Base-by-base conservation (phyloP, 1,284 basidiomycete genomes). In the Fomitiporia mediterranea region DNA sequence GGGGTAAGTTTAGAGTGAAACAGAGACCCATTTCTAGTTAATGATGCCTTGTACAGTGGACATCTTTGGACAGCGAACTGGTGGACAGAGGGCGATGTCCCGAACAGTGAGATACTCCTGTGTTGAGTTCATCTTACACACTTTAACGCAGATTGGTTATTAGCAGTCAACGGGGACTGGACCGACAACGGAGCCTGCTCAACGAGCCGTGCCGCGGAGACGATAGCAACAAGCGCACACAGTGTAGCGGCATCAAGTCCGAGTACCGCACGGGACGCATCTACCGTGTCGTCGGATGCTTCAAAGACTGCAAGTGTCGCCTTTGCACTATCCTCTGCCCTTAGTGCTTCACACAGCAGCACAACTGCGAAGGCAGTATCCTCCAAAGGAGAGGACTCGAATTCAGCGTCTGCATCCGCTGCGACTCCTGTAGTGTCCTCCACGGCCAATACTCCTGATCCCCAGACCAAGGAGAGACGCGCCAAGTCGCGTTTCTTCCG, bases 61-160 rank as follows among this genome's bases (percentile, higher is more conserved):
- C 72, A 82, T 63, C 70, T 84, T 27, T 87, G 82, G 82, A 80
- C 76, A 7, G 81, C 82, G 2, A 76, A 80, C 63, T 84, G 80
- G 78, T 84, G 83, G 83, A 79, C 80, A 5, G 67, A 83, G 64
- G 75, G 71, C 27, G 79, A 82, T 62, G 74, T 63, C 34, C 84
- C 78, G 3, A 81, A 80, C 69, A 79, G 81, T 72, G 63, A 66
- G 76, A 23, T 70, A 50, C 27, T 62, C 60, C 13, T 37, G 13
- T 11, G 13, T n/a, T n/a, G n/a, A n/a, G n/a, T n/a, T 37, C 49
- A 13, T 27, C 48, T 28, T 47, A 11, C 19, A 46, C 9, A 15
- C 48, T 35, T 32, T 46, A 27, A 23, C 39, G 27, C 39, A 56
- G 39, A 55, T 57, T 30, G 19, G 21, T 27, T 34, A n/a, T 17